Evolutionary conservation across 345 rosid genomes (phyloP).

Genomic region (Euphorbia tirucalli): DNA sequence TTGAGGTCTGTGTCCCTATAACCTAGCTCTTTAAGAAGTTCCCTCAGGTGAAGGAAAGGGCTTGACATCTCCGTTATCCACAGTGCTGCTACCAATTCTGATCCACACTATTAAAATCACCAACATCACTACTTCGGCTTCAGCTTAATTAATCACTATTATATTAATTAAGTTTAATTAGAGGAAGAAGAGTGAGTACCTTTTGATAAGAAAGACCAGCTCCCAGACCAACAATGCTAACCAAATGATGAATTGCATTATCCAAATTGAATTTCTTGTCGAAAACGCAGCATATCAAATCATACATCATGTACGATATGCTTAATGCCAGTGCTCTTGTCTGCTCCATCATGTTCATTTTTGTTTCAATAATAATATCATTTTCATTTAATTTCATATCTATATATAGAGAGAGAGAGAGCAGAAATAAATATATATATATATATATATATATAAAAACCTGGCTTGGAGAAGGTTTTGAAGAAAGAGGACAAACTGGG

Average conservation of each 20-base stretch:
- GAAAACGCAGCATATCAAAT: slow-evolving; percentile 56
- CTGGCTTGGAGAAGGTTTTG: slow-evolving; percentile 57
- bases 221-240: slow-evolving; percentile 68
- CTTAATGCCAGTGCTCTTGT: slow-evolving; percentile 51
- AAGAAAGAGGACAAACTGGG: slow-evolving; percentile 66
- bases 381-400: no score
- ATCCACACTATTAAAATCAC: no score
- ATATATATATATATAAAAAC: no score
- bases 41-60: slow-evolving; percentile 81
- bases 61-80: slow-evolving; percentile 86
- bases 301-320: slow-evolving; percentile 67
- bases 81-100: slow-evolving; percentile 62
- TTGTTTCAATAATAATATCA: no score
- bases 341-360: no score
- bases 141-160: no score
- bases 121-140: no score
- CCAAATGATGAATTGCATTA: slow-evolving; percentile 71
- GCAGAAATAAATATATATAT: no score
- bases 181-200: slow-evolving; percentile 42
- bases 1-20: slow-evolving; percentile 62
- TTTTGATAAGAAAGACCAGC: slow-evolving; percentile 58
- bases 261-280: slow-evolving; percentile 47
- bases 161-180: no score
- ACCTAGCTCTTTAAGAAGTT: slow-evolving; percentile 80
- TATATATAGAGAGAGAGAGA: no score